Evolutionary conservation across 202 grass and related monocot species (phyloP), one percentile per base, ranked within the genome.

Genomic region (Brachypodium distachyon): DNA sequence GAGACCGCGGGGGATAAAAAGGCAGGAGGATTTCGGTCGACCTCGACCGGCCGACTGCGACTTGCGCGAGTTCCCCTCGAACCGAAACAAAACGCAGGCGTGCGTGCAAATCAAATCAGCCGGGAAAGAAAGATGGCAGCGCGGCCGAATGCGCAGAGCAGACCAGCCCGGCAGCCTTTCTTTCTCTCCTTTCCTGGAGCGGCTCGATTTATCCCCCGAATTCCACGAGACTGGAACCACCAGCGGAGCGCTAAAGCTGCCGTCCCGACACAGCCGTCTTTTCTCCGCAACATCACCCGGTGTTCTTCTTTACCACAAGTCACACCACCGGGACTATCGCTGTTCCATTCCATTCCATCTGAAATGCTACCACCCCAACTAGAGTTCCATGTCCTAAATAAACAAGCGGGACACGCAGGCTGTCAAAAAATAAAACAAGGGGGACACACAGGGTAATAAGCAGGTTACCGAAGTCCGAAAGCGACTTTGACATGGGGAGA

Each of bases 241-340:
- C 36, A 29, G 38, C 38, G 9, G 12, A 0, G 67, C 12, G 65
- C 9, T 71, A 68, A 79, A 79, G 78, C 66, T 61, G 53, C 40
- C 13, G 14, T 8, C 16, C 73, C 73, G 54, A 61, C 82, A 61
- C 74, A 34, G 43, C 74, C 55, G 25, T 64, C 82, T 62, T 84
- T 54, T 54, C 46, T 8, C 10, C 0, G 59, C 49, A 19, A 50
- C 17, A 38, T 3, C n/a, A n/a, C n/a, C n/a, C n/a, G 9, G 25
- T 28, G 12, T 54, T 33, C n/a, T n/a, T n/a, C n/a, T 21, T 28
- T 40, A 27, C 59, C 59, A 25, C 8, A 10, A 32, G 23, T 69
- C 63, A 58, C 25, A 17, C 53, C 59, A 51, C 66, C 18, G 9
- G 11, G 5, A 60, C 10, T 51, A 27, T 79, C 31, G 36, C 26